phyloP scores from a whole-genome alignment of 495 filamentous ascomycete genomes.

The Emericellopsis terricola region DNA sequence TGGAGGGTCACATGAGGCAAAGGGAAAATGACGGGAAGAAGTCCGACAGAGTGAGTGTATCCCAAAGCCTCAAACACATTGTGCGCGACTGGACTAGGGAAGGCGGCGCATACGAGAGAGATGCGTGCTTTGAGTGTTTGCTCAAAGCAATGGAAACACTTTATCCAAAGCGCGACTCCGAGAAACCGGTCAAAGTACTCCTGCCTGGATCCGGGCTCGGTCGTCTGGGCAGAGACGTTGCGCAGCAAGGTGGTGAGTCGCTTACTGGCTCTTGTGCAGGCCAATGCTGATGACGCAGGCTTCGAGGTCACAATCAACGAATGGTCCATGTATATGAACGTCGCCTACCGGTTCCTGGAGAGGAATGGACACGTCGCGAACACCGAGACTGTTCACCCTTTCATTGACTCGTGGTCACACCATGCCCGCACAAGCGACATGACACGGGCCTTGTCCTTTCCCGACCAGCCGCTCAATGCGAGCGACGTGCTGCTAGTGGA shows the following conservation, averaged over 20 bases:
- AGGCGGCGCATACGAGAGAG: constrained; percentile 18
- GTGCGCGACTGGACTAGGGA: constrained; percentile 26
- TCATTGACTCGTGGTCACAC: constrained; percentile 26
- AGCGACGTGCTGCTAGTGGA: constrained; percentile 14
- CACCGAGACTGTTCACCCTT: constrained; percentile 17
- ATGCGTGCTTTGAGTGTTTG: constrained; percentile 18
- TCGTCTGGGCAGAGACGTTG: constrained; percentile 22
- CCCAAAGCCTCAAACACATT: constrained; percentile 27
- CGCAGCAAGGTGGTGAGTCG: constrained; percentile 12
- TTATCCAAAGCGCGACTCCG: constrained; percentile 3
- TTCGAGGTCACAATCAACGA: constrained; percentile 26
- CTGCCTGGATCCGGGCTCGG: constrained; percentile 26
- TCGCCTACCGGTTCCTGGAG: constrained; percentile 17
- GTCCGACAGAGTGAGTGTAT: constrained; percentile 16
- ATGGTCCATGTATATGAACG: constrained; percentile 22
- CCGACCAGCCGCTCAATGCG: constrained; percentile 10
- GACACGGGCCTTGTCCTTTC: constrained; percentile 19
- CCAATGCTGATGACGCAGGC: too few species aligned
- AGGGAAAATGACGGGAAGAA: constrained; percentile 6
- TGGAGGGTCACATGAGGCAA: constrained; percentile 9
- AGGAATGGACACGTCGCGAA: constrained; percentile 4
- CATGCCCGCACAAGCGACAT: constrained; percentile 19
- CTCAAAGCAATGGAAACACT: constrained; percentile 10
- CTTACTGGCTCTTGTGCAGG: not conserved
- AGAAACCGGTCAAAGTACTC: constrained; percentile 10